Conservation (phyloP, 495 filamentous ascomycete genomes). For the Parmelia sp. region DNA sequence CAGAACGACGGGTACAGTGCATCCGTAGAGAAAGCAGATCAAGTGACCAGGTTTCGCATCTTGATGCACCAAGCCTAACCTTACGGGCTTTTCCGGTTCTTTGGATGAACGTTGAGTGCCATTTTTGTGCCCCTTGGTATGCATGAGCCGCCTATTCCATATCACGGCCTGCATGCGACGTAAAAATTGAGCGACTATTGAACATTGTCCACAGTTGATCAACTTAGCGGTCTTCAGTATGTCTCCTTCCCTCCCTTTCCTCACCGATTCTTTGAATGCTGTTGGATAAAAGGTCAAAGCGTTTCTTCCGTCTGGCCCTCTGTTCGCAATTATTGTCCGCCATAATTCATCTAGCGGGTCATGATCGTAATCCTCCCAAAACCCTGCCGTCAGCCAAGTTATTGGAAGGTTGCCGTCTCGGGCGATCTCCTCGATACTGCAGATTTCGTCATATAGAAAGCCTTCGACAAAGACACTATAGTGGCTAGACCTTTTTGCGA, state of each 20-base stretch:
- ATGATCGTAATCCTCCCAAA: conserved; percentile 18
- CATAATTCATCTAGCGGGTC: conserved; percentile 36
- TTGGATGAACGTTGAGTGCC: not conserved
- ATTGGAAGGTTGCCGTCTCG: conserved; percentile 24
- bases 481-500: conserved; percentile 28
- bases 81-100: not conserved
- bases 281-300: conserved; percentile 33
- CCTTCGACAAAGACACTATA: conserved; percentile 37
- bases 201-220: conserved; percentile 33
- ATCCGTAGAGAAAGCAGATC: conserved; percentile 38
- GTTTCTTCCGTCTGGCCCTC: conserved; percentile 32
- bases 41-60: conserved; percentile 24
- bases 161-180: conserved; percentile 37
- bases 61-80: conserved; percentile 10
- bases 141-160: conserved; percentile 34
- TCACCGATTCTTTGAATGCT: conserved; percentile 22
- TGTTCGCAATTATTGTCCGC: conserved; percentile 40
- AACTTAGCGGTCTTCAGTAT: conserved; percentile 34
- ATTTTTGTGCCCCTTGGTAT: conserved; percentile 22
- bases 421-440: conserved; percentile 21
- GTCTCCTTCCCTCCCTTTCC: conserved; percentile 17
- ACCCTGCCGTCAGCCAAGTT: conserved; percentile 25
- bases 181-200: conserved; percentile 35
- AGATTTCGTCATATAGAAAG: conserved; percentile 32
- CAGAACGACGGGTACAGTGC: conserved; percentile 39